Evolutionary conservation across 192 early-diverging fungal genomes (phyloP).

Genomic region (Entomortierella chlamydospora): DNA sequence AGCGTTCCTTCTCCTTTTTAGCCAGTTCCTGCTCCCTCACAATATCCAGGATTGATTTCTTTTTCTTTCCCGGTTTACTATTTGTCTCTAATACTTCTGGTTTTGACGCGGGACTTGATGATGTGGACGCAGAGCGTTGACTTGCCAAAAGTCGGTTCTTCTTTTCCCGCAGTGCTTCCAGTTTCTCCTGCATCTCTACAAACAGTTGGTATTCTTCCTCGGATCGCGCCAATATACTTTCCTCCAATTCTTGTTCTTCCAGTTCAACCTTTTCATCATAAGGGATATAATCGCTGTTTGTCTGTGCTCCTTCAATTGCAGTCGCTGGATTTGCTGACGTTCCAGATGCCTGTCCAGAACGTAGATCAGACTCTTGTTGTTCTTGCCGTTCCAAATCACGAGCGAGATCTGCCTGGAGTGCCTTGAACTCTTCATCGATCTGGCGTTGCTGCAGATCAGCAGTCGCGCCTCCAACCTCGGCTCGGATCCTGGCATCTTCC

Average conservation of each 20-base stretch:
- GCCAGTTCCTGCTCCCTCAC: slow-evolving; percentile 44
- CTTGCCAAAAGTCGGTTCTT: slow-evolving; percentile 22
- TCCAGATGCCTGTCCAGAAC: slow-evolving; percentile 1
- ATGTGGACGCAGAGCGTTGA: neutral
- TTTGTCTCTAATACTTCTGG: neutral
- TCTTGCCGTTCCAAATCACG: slow-evolving; percentile 35
- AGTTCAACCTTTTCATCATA: slow-evolving; percentile 38
- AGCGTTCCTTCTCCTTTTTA: slow-evolving; percentile 45
- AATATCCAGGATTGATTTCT: slow-evolving; percentile 47
- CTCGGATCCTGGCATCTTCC: slow-evolving; percentile 57
- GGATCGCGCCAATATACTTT: slow-evolving; percentile 36
- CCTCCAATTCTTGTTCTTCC: slow-evolving; percentile 42
- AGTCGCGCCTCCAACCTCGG: slow-evolving; percentile 47
- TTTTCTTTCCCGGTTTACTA: slow-evolving; percentile 15
- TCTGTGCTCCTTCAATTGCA: neutral
- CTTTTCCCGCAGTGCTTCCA: slow-evolving; percentile 42
- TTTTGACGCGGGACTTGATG: slow-evolving; percentile 1
- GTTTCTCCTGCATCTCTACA: slow-evolving; percentile 44
- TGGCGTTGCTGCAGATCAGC: slow-evolving; percentile 45
- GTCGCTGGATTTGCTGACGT: neutral
- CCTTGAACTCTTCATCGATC: slow-evolving; percentile 43
- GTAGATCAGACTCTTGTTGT: slow-evolving; percentile 8
- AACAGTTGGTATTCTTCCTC: slow-evolving; percentile 49
- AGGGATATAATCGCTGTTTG: slow-evolving; percentile 9
- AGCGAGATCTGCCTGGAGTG: slow-evolving; percentile 39